These are phyloP conservation scores for Penicillium sp. DNA, from an alignment of 2,329 filamentous ascomycete species.

Conservation along the genomic window DNA sequence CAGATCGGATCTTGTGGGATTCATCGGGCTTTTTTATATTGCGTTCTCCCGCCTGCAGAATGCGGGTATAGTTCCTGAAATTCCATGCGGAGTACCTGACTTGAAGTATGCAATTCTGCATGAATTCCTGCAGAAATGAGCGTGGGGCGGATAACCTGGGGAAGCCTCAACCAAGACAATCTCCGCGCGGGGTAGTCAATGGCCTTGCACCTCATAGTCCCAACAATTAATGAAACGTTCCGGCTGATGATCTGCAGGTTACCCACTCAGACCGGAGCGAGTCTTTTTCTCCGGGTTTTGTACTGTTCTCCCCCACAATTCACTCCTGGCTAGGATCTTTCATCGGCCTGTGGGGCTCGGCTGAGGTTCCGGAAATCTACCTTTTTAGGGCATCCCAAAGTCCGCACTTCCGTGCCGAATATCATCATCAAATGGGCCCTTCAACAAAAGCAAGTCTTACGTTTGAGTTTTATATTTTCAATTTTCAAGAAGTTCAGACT, in stretches of 20 bases:
- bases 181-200: neutral
- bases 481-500: neutral
- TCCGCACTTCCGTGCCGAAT: neutral
- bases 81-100: neutral
- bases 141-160: neutral
- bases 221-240: neutral
- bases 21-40: neutral
- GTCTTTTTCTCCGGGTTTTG: neutral
- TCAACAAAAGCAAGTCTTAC: no score
- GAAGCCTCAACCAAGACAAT: neutral
- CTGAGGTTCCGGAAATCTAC: neutral
- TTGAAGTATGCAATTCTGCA: slow-evolving; percentile 1
- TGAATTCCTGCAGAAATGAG: neutral
- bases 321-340: neutral
- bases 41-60: neutral
- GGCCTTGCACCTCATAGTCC: neutral
- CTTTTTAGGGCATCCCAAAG: neutral
- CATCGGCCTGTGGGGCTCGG: neutral
- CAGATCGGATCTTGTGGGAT: neutral
- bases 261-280: neutral
- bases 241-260: neutral
- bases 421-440: neutral
- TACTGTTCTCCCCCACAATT: neutral
- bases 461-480: neutral
- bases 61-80: neutral